Base-by-base conservation (phyloP, 1,284 basidiomycete species). In the Sporisorium iseilematis-ciliati region DNA sequence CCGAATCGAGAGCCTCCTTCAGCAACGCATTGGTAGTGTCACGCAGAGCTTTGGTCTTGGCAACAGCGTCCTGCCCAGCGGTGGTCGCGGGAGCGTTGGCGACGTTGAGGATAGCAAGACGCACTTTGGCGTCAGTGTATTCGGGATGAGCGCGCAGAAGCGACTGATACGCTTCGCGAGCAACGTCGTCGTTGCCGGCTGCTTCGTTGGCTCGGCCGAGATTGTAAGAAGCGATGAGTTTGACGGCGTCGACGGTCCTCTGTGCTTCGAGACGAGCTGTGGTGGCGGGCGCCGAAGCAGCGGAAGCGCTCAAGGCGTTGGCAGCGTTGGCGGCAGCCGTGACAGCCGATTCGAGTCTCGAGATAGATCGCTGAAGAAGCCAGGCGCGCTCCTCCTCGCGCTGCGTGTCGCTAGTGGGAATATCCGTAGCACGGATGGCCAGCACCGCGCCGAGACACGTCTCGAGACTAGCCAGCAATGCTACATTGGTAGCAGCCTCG, bases 101-200 rank as follows among this genome's bases (percentile, higher is more conserved):
- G 10, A 74, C 69, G 53, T 82, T 68, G 51, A 84, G 72, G 50
- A 81, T 67, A 0, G 83, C 83, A 26, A 81, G 69, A n/a, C 83
- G 82, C 18, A 83, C 80, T 23, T 81, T 82, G 50, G 82, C 83
- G 51, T 84, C 82, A 14, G 79, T 79, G 50, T 83, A 85, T 65
- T 84, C 83, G n/a, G 83, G 80, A 51, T 85, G 83, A 26, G 59
- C 78, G 20, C 63, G 55, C 23, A 85, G 58, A 49, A 85, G 66
- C 21, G 77, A 78, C 8, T 76, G 62, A 66, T 82, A 85, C 1
- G 82, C 82, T 46, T 79, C 63, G 16, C 74, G 69, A 20, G 83
- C 83, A 26, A 78, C 73, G n/a, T 71, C 69, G 33, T 61, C 21
- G 31, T 80, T 65, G 56, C 65, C 75, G 20, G 63, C 49, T 23